These are phyloP conservation scores for Solanum verrucosum DNA, from an alignment of 257 asterid genomes.

Conservation along the genomic window DNA sequence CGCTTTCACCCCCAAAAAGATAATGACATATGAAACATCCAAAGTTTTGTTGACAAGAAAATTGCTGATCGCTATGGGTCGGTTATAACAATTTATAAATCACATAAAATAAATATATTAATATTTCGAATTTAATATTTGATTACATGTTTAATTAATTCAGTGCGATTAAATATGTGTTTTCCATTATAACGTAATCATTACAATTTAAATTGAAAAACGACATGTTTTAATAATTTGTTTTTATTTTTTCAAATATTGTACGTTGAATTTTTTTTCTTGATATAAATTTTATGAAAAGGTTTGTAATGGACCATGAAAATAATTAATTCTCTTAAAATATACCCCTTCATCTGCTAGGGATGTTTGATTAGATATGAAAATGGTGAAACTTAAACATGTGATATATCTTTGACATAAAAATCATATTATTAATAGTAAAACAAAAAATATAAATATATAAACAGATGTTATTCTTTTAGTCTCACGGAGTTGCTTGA, in stretches of 20 bases:
- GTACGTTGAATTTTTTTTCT: background rate
- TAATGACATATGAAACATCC: background rate
- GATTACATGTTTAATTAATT: background rate
- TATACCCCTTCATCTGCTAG: background rate
- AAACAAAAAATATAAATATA: no score
- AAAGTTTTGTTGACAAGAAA: background rate
- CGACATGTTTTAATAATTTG: background rate
- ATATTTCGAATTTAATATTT: background rate
- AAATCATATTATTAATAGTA: no score
- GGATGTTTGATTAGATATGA: background rate
- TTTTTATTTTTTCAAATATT: background rate
- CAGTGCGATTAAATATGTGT: no score
- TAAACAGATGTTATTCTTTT: no score
- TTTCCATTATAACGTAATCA: background rate
- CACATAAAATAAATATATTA: background rate
- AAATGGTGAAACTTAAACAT: background rate
- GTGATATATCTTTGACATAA: no score
- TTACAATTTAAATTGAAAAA: background rate
- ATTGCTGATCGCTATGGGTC: no score
- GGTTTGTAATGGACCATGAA: background rate
- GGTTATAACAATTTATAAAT: background rate
- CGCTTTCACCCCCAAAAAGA: background rate
- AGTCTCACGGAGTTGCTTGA: background rate
- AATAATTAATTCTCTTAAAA: background rate
- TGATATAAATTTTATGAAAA: background rate